phyloP scores from a whole-genome alignment of 192 early-diverging fungal species.

The Endogone sp. region DNA sequence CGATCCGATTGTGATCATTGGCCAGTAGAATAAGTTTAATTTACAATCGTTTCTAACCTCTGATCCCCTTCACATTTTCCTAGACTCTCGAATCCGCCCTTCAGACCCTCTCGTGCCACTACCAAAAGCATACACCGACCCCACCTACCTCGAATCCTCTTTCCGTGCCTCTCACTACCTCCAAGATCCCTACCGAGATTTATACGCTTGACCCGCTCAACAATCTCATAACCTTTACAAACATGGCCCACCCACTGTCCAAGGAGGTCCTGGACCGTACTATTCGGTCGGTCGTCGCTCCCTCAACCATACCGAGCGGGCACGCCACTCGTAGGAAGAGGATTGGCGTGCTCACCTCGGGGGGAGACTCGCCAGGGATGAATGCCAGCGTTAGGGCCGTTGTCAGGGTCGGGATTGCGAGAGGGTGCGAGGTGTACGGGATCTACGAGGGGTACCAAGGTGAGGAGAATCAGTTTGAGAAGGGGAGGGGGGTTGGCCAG shows the following conservation, averaged over 20 bases:
- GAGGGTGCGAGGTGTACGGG: slow-evolving; percentile 79
- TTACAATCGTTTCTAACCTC: not conserved
- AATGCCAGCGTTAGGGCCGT: slow-evolving; percentile 92
- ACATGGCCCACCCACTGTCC: slow-evolving; percentile 47
- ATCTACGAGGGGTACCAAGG: slow-evolving; percentile 97
- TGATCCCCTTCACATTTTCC: not conserved
- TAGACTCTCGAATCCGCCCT: slow-evolving; percentile 35
- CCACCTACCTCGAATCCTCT: slow-evolving; percentile 4
- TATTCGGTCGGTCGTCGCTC: slow-evolving; percentile 10
- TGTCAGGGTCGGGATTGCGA: slow-evolving; percentile 80
- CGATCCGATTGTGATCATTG: too few relatives aligned
- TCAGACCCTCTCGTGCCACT: slow-evolving; percentile 23
- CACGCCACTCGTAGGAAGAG: slow-evolving; percentile 46
- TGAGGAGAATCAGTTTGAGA: too few relatives aligned
- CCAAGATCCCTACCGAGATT: slow-evolving; percentile 23
- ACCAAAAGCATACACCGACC: slow-evolving; percentile 20
- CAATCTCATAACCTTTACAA: slow-evolving; percentile 72
- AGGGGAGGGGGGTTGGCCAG: slow-evolving; percentile 1
- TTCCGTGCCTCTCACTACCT: not conserved
- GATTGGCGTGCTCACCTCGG: slow-evolving; percentile 92
- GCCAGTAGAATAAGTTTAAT: too few relatives aligned
- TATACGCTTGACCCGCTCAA: slow-evolving; percentile 75
- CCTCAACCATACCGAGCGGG: slow-evolving; percentile 1
- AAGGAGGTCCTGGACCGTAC: slow-evolving; percentile 1
- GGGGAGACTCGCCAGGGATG: slow-evolving; percentile 98